A percentile compares a stretch with the other conserved stretches of the same genome.
Conservation (phyloP, 1,284 basidiomycete genomes). For the Gymnopus androsaceus region DNA sequence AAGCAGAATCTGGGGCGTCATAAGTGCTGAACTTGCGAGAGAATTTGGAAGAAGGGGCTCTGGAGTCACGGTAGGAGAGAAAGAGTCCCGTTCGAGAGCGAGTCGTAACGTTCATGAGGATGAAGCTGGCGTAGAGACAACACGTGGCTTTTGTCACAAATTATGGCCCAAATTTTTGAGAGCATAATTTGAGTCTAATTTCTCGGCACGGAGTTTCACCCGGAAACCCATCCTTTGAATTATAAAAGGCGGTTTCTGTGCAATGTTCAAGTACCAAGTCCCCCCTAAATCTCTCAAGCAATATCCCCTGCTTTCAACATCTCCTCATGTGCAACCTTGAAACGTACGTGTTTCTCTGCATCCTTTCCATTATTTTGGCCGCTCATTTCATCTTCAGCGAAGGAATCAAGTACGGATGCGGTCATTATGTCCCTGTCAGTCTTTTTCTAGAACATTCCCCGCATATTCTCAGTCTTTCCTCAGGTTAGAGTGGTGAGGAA, state of each 20-base stretch:
- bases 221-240: slow-evolving; percentile 8
- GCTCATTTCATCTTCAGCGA: slow-evolving; percentile 47
- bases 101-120: slow-evolving; percentile 44
- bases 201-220: no score
- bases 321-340: slow-evolving; percentile 68
- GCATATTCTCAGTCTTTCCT: slow-evolving; percentile 21
- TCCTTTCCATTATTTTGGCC: neutral
- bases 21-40: slow-evolving; percentile 39
- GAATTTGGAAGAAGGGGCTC: slow-evolving; percentile 52
- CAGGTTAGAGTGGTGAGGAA: slow-evolving; percentile 62
- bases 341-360: slow-evolving; percentile 50
- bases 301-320: slow-evolving; percentile 6
- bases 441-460: no score
- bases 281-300: no score
- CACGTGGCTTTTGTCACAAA: neutral
- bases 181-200: no score
- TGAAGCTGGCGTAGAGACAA: neutral
- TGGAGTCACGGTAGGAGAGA: slow-evolving; percentile 91
- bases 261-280: neutral
- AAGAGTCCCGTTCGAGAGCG: slow-evolving; percentile 93
- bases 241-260: neutral
- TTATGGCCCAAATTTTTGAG: no score
- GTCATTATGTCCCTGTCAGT: slow-evolving; percentile 54
- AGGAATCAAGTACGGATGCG: slow-evolving; percentile 75
- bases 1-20: slow-evolving; percentile 40